phyloP scores from a whole-genome alignment of 139 green algal species.

The Tetraselmis striata region DNA sequence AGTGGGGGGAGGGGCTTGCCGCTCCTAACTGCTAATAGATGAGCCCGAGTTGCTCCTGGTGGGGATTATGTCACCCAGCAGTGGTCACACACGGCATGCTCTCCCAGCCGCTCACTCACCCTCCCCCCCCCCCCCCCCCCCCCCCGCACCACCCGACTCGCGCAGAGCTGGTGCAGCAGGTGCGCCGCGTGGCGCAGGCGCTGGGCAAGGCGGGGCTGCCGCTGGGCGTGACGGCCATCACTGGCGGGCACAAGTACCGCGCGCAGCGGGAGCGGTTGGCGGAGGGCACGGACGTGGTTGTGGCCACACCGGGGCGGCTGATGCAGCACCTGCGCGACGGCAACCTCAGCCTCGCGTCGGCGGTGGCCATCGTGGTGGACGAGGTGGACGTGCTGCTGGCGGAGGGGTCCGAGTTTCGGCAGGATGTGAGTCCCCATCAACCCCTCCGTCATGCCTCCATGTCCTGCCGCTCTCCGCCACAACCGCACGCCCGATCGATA shows the following conservation, averaged over 20 bases:
- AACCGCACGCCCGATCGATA: too few relatives aligned
- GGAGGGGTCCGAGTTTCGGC: conserved; percentile 20
- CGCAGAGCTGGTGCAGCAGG: conserved; percentile 53
- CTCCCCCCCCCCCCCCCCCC: too few relatives aligned
- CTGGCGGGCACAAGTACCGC: conserved; percentile 43
- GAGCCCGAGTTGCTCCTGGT: too few relatives aligned
- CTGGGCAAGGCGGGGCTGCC: conserved; percentile 24
- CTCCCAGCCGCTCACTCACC: too few relatives aligned
- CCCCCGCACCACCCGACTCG: background rate
- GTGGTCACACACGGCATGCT: too few relatives aligned
- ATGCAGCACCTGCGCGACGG: conserved; percentile 42
- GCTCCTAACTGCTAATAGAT: too few relatives aligned
- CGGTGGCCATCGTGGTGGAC: conserved; percentile 66
- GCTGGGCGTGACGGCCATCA: conserved; percentile 39
- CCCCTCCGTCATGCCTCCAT: too few relatives aligned
- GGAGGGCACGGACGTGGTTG: conserved; percentile 69
- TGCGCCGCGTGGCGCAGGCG: conserved; percentile 37
- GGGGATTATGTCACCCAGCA: too few relatives aligned
- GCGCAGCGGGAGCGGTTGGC: conserved; percentile 53
- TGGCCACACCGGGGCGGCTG: conserved; percentile 71
- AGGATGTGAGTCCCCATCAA: conserved; percentile 13
- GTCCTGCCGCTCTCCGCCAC: too few relatives aligned
- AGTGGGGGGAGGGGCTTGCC: too few relatives aligned
- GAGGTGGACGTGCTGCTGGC: conserved; percentile 85
- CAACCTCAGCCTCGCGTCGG: conserved; percentile 40